Conservation (phyloP, 305 asterid genomes). For the Fraxinus dipetala region DNA sequence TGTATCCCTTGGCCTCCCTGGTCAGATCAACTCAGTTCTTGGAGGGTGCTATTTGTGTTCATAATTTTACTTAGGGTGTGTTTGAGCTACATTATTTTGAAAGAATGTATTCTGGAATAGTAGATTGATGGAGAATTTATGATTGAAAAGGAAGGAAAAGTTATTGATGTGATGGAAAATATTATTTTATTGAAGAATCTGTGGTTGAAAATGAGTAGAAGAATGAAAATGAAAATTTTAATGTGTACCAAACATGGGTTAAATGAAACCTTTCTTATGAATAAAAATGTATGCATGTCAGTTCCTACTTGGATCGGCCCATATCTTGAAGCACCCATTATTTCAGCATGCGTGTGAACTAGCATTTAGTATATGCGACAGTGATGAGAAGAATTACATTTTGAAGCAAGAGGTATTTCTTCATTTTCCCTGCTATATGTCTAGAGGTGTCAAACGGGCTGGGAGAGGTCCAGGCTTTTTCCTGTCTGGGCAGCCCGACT, state of each 20-base stretch:
- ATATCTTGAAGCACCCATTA: slow-evolving; percentile 74
- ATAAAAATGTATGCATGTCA: slow-evolving; percentile 35
- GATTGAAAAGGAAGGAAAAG: too few relatives aligned
- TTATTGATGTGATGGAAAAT: too few relatives aligned
- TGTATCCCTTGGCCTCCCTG: not conserved
- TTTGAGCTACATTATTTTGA: too few relatives aligned
- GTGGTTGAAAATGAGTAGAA: too few relatives aligned
- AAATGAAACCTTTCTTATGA: slow-evolving; percentile 3
- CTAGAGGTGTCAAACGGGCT: not conserved
- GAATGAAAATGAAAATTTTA: too few relatives aligned
- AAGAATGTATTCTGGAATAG: too few relatives aligned
- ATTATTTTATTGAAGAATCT: too few relatives aligned
- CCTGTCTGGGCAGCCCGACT: not conserved
- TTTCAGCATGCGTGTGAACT: slow-evolving; percentile 65
- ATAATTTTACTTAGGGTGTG: not conserved
- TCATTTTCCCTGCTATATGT: not conserved
- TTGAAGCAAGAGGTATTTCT: slow-evolving; percentile 60
- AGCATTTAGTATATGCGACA: slow-evolving; percentile 63
- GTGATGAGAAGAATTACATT: slow-evolving; percentile 44
- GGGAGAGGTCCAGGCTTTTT: not conserved
- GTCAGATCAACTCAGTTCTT: not conserved
- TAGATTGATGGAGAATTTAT: too few relatives aligned
- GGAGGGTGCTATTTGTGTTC: not conserved
- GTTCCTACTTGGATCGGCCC: slow-evolving; percentile 90
- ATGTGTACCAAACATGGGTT: not conserved